phyloP scores from a whole-genome alignment of 208 protist species.

The Crithidia expoeki region DNA sequence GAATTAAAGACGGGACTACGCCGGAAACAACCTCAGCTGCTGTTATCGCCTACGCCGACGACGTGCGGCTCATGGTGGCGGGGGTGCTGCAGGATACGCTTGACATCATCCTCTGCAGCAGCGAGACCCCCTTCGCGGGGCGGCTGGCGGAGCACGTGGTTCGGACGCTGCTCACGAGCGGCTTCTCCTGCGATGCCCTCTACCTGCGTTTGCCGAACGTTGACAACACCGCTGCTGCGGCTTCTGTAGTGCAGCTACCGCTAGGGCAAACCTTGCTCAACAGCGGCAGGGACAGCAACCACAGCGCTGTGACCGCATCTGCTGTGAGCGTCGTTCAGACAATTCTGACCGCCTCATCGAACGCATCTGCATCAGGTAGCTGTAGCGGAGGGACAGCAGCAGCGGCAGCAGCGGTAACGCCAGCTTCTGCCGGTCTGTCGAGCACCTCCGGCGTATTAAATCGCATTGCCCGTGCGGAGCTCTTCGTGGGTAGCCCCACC shows the following conservation, averaged over 20 bases:
- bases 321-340: conserved; percentile 8
- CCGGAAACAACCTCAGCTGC: conserved; percentile 7
- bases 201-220: conserved; percentile 19
- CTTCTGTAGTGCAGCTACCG: no score
- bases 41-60: conserved; percentile 54
- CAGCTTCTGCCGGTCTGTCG: neutral
- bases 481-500: conserved; percentile 55
- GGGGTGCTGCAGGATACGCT: conserved; percentile 60
- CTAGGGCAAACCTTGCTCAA: neutral
- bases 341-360: neutral
- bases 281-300: neutral
- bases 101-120: conserved; percentile 30
- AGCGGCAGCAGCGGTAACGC: neutral
- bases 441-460: neutral
- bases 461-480: conserved; percentile 26
- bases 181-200: conserved; percentile 54
- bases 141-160: conserved; percentile 36
- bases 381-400: neutral
- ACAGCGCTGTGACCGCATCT: neutral
- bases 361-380: neutral
- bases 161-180: conserved; percentile 55
- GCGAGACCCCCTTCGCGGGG: neutral
- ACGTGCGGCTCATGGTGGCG: conserved; percentile 58
- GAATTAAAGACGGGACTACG: no score
- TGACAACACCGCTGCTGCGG: neutral